Percentiles rank a stretch among this genome's conserved stretches.
Evolutionary conservation across 768 basidiomycete genomes (phyloP).

Genomic region (Boletellus ananiceps): DNA sequence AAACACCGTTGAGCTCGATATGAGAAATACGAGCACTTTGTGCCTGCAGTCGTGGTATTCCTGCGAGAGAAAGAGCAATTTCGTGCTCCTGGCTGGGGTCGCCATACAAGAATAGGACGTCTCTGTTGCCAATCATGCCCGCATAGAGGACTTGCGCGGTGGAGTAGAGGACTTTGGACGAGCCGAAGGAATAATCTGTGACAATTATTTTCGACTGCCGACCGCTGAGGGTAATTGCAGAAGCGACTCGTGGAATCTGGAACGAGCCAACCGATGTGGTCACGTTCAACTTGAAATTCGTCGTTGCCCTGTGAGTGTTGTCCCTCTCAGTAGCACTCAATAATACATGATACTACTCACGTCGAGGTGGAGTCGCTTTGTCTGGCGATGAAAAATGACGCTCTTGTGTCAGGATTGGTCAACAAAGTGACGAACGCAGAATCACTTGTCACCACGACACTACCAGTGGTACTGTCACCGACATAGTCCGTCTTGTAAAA

Average conservation of each 20-base stretch:
- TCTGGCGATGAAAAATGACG: slow-evolving; percentile 67
- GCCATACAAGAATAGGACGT: slow-evolving; percentile 62
- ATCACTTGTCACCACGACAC: slow-evolving; percentile 38
- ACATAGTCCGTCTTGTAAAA: slow-evolving; percentile 79
- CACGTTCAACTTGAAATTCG: slow-evolving; percentile 57
- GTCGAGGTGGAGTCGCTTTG: slow-evolving; percentile 64
- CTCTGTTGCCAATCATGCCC: slow-evolving; percentile 53
- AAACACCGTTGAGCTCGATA: slow-evolving; percentile 25
- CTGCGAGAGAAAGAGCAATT: slow-evolving; percentile 41
- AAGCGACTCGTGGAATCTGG: slow-evolving; percentile 51
- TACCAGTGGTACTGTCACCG: slow-evolving; percentile 53
- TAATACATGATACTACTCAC: slow-evolving; percentile 35
- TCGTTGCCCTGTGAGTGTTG: slow-evolving; percentile 20
- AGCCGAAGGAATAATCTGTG: slow-evolving; percentile 70
- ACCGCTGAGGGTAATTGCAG: slow-evolving; percentile 56
- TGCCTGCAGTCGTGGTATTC: slow-evolving; percentile 40
- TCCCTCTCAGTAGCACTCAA: neutral
- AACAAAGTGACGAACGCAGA: slow-evolving; percentile 58
- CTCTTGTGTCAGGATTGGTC: slow-evolving; percentile 59
- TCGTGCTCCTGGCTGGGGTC: slow-evolving; percentile 54
- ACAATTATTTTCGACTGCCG: slow-evolving; percentile 72
- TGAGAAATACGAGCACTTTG: slow-evolving; percentile 25
- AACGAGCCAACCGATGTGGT: slow-evolving; percentile 48
- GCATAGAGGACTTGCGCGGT: slow-evolving; percentile 73
- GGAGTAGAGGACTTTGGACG: slow-evolving; percentile 57